Evolutionary conservation across 2,329 filamentous ascomycete genomes (phyloP).

Genomic region (Ophiostoma piceae): DNA sequence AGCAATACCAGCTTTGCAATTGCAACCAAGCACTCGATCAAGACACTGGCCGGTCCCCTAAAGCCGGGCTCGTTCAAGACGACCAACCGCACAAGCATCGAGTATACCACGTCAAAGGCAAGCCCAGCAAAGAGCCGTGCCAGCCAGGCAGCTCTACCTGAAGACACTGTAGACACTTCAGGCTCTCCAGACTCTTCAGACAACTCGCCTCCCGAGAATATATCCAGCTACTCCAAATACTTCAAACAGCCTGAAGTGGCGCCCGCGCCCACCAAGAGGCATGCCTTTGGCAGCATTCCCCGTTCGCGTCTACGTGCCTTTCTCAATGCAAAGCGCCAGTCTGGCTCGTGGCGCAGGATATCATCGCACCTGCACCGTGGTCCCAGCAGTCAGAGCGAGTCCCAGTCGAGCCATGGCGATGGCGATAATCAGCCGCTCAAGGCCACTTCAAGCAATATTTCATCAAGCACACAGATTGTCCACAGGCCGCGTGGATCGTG

Average conservation of each 20-base stretch:
- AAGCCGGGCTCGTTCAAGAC: not conserved
- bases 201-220: not conserved
- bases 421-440: not conserved
- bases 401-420: not conserved
- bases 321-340: slow-evolving; percentile 15
- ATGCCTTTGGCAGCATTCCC: slow-evolving; percentile 10
- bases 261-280: not conserved
- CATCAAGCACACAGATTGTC: slow-evolving; percentile 5
- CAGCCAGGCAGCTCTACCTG: too few relatives aligned
- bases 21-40: not conserved
- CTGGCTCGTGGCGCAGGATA: slow-evolving; percentile 15
- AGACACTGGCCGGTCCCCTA: not conserved
- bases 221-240: not conserved
- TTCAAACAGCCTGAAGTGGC: not conserved
- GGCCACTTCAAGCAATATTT: not conserved
- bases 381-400: not conserved
- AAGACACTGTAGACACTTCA: too few relatives aligned
- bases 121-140: not conserved
- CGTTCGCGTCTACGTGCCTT: slow-evolving; percentile 12
- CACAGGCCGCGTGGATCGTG: not conserved
- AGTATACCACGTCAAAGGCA: not conserved
- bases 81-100: not conserved
- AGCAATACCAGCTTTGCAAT: not conserved
- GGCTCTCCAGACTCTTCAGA: too few relatives aligned
- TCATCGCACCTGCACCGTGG: slow-evolving; percentile 1